Conservation (phyloP, 2,329 filamentous ascomycete genomes). For the Ophiognomonia clavigignenti-juglandacearum region DNA sequence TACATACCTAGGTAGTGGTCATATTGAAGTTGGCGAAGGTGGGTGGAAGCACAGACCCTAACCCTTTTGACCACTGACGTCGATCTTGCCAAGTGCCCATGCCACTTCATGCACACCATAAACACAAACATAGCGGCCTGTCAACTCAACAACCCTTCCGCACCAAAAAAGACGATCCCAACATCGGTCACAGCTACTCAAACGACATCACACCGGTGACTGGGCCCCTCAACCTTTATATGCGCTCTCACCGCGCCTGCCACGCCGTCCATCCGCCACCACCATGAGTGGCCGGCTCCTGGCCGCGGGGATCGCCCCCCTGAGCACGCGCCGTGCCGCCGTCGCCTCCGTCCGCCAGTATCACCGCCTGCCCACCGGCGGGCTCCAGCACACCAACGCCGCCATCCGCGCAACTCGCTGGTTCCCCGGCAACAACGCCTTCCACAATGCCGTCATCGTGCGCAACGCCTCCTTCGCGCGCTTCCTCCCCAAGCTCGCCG, state of each 20-base stretch:
- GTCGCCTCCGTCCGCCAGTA: conserved; percentile 43
- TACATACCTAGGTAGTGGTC: too few species aligned
- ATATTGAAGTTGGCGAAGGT: too few species aligned
- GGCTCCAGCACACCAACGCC: conserved; percentile 63
- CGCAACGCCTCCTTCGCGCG: conserved; percentile 62
- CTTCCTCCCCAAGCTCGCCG: conserved; percentile 77
- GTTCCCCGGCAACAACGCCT: conserved; percentile 77
- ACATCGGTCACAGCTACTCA: too few species aligned
- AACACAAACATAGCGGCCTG: too few species aligned
- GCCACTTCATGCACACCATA: too few species aligned
- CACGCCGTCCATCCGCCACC: conserved; percentile 19
- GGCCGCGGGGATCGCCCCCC: conserved; percentile 65
- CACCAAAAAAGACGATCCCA: too few species aligned
- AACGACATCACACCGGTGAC: too few species aligned
- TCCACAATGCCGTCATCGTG: conserved; percentile 71
- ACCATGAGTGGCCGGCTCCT: conserved; percentile 70
- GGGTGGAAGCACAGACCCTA: too few species aligned
- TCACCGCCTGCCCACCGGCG: conserved; percentile 62
- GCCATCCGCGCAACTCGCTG: conserved; percentile 60
- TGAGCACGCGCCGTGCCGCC: conserved; percentile 54
- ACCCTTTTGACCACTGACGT: too few species aligned
- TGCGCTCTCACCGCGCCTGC: conserved; percentile 11
- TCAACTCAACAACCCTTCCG: too few species aligned
- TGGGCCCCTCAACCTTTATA: conserved; percentile 11
- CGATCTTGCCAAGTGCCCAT: too few species aligned